Evolutionary conservation across 768 basidiomycete genomes (phyloP).

Genomic region (Mycena filopes): DNA sequence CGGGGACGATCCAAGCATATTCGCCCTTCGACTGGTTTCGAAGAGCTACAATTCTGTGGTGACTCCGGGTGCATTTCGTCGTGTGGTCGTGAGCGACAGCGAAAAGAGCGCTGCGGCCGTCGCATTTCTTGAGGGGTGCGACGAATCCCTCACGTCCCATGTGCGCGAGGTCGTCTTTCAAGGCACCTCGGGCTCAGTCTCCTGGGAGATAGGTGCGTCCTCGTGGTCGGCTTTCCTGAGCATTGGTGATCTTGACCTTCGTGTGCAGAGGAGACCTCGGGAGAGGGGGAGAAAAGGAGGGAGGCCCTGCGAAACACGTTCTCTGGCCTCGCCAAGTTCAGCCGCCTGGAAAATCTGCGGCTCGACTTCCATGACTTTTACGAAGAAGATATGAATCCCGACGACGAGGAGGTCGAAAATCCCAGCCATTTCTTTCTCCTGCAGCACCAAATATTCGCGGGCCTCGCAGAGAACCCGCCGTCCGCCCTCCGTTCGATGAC

Average conservation of each 20-base stretch:
- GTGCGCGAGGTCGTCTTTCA: conserved; percentile 18
- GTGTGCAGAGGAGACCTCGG: neutral
- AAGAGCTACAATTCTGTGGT: conserved; percentile 1
- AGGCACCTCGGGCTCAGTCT: no score
- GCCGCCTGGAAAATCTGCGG: neutral
- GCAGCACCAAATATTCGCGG: conserved; percentile 7
- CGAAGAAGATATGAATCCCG: neutral
- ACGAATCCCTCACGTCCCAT: conserved; percentile 1
- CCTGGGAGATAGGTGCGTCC: no score
- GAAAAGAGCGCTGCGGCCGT: conserved; percentile 8
- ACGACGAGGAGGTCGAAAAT: neutral
- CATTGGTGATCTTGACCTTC: neutral
- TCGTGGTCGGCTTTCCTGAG: no score
- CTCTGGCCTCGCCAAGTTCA: conserved; percentile 8
- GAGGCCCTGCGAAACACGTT: neutral
- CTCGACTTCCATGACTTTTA: conserved; percentile 5
- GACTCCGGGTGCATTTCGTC: neutral
- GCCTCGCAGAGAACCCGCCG: conserved; percentile 17
- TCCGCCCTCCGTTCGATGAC: neutral
- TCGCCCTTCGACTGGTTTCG: conserved; percentile 18
- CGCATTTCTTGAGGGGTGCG: conserved; percentile 12
- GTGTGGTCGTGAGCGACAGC: conserved; percentile 4
- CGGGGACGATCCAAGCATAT: neutral
- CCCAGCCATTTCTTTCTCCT: conserved; percentile 18
- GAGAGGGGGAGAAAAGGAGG: neutral